A percentile compares a stretch with the other conserved stretches of the same genome.
These are phyloP conservation scores for Aspergillus baeticus DNA, from an alignment of 495 filamentous ascomycete species.

Conservation along the genomic window DNA sequence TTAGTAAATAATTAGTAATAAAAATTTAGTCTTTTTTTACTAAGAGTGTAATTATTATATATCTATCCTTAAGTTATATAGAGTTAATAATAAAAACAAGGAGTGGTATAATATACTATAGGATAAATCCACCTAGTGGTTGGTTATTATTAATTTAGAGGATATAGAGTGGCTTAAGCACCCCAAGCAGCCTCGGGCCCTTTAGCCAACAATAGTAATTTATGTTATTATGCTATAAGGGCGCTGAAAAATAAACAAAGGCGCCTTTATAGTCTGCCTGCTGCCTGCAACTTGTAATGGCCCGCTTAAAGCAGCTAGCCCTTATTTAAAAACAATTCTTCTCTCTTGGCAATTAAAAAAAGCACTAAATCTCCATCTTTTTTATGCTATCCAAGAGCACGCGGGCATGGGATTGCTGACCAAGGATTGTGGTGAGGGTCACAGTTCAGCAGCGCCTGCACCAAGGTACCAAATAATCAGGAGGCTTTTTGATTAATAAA, in stretches of 20 bases:
- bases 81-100: constrained; percentile 20
- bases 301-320: too few species aligned
- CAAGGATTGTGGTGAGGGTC: neutral
- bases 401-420: too few species aligned
- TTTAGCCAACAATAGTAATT: constrained; percentile 3
- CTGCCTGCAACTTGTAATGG: too few species aligned
- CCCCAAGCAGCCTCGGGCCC: constrained; percentile 11
- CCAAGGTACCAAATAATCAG: too few species aligned
- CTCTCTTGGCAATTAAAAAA: too few species aligned
- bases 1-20: constrained; percentile 21
- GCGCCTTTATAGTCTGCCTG: too few species aligned
- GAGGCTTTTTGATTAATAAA: too few species aligned
- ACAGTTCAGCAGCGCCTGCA: neutral
- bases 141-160: constrained; percentile 26
- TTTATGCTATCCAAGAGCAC: too few species aligned
- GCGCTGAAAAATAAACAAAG: neutral
- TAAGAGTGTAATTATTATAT: constrained; percentile 18
- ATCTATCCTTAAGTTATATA: constrained; percentile 12
- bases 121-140: constrained; percentile 11
- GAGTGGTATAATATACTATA: constrained; percentile 27
- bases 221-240: neutral
- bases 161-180: constrained; percentile 23
- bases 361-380: too few species aligned
- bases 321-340: too few species aligned
- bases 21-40: constrained; percentile 21